Base-by-base conservation (phyloP, 169 alveolate genomes). In the Cryptosporidium sp. region DNA sequence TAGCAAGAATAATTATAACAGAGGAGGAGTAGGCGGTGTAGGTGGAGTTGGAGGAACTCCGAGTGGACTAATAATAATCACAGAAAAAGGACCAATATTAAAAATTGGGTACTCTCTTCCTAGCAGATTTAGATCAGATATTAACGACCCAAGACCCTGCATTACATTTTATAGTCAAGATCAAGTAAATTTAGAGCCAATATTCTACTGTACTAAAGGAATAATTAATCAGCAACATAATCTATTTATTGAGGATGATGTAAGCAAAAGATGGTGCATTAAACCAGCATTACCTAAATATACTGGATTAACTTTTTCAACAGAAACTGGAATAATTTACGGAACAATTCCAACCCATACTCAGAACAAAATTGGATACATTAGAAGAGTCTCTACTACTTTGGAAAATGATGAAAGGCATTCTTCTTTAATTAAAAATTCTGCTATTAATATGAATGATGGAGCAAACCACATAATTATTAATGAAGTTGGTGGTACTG, bases 131-230 rank as follows among this genome's bases (percentile, higher is more conserved):
- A 75, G 91, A 16, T 92, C 93, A 2, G 93, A 74, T 61, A 69
- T 86, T 14, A 85, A 86, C 16, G 94, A 91, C 48, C 94, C 94
- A 8, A 70, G 93, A 12, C 94, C 94, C 1, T 91, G 94, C 62
- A 85, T 86, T 9, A 85, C 93, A 1, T 85, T 91, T 51, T 41
- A 84, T 12, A 86, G 84, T 21, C 91, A 92, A 29, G 74, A 80
- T 29, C 50, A 86, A 52, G 93, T 91, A 16, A 73, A 73, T 29
- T 35, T 91, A 37, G 94, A 91, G 55, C 94, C 94, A 14, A 14
- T 73, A 16, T 55, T 73, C 8, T 73, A 73, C 26, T 73, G 86
- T 14, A 14, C 86, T 10, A 73, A 73, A 12, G 86, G 86, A n/a
- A 35, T 59, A 6, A 41, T 73, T 23, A 73, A 55, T 35, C 86